A percentile compares a stretch with the other conserved stretches of the same genome.
phyloP scores from a whole-genome alignment of 2,329 filamentous ascomycete species.

The Nemania serpens region DNA sequence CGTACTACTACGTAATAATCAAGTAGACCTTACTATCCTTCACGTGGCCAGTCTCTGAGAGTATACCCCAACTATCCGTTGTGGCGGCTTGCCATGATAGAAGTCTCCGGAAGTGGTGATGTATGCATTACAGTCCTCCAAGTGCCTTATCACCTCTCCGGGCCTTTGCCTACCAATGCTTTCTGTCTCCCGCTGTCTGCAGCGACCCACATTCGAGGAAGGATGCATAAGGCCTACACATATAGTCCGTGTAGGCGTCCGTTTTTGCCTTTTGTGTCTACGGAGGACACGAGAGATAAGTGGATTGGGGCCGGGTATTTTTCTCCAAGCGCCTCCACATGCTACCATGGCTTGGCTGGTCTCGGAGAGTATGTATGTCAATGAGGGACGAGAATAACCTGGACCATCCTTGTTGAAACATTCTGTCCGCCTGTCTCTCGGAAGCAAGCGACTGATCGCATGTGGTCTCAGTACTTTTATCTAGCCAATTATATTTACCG shows the following conservation, averaged over 20 bases:
- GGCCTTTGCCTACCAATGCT: background rate
- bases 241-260: background rate
- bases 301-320: background rate
- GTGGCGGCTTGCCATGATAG: too few relatives aligned
- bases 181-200: constrained; percentile 1
- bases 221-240: background rate
- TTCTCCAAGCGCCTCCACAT: background rate
- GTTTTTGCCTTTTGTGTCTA: background rate
- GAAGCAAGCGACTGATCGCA: background rate
- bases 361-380: constrained; percentile 14
- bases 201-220: constrained; percentile 1
- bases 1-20: too few relatives aligned
- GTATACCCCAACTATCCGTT: too few relatives aligned
- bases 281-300: constrained; percentile 22
- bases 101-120: too few relatives aligned
- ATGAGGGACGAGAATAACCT: background rate
- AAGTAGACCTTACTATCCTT: too few relatives aligned
- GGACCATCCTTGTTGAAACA: background rate
- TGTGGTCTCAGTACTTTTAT: background rate
- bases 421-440: too few relatives aligned
- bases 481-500: background rate
- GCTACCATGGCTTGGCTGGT: constrained; percentile 6
- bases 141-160: too few relatives aligned
- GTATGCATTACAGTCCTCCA: background rate
- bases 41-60: too few relatives aligned